phyloP scores from a whole-genome alignment of 2,329 filamentous ascomycete species.

The Aspergillus hortae region DNA sequence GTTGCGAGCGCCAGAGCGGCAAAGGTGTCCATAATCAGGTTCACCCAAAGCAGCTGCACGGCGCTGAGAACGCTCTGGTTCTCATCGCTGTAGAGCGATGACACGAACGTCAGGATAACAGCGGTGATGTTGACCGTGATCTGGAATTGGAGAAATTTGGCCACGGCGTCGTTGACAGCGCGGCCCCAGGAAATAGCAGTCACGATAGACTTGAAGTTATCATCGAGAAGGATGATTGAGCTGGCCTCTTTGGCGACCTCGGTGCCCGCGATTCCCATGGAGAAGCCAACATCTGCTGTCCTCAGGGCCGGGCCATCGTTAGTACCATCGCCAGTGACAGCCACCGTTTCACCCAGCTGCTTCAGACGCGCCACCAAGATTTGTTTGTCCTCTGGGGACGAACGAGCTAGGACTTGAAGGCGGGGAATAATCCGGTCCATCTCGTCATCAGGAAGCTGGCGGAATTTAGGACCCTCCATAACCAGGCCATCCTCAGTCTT shows the following conservation, averaged over 20 bases:
- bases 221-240: slow-evolving; percentile 65
- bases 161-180: slow-evolving; percentile 64
- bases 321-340: slow-evolving; percentile 63
- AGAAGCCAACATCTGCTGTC: slow-evolving; percentile 64
- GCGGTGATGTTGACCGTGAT: slow-evolving; percentile 89
- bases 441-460: slow-evolving; percentile 57
- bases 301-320: slow-evolving; percentile 65
- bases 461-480: slow-evolving; percentile 68
- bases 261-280: slow-evolving; percentile 65
- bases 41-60: slow-evolving; percentile 93
- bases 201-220: slow-evolving; percentile 63
- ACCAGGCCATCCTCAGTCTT: slow-evolving; percentile 56
- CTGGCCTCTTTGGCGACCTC: slow-evolving; percentile 67
- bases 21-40: slow-evolving; percentile 95
- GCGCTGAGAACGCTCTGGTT: slow-evolving; percentile 77
- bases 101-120: slow-evolving; percentile 81
- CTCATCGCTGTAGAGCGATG: slow-evolving; percentile 67
- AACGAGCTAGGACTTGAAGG: slow-evolving; percentile 62
- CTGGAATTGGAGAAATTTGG: slow-evolving; percentile 63
- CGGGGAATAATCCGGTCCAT: slow-evolving; percentile 58
- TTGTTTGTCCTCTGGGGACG: slow-evolving; percentile 64
- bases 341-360: slow-evolving; percentile 60
- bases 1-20: slow-evolving; percentile 85
- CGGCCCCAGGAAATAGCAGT: slow-evolving; percentile 67
- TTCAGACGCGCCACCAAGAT: slow-evolving; percentile 61